Evolutionary conservation across 768 basidiomycete genomes (phyloP).

Genomic region (Leccinum broughii): DNA sequence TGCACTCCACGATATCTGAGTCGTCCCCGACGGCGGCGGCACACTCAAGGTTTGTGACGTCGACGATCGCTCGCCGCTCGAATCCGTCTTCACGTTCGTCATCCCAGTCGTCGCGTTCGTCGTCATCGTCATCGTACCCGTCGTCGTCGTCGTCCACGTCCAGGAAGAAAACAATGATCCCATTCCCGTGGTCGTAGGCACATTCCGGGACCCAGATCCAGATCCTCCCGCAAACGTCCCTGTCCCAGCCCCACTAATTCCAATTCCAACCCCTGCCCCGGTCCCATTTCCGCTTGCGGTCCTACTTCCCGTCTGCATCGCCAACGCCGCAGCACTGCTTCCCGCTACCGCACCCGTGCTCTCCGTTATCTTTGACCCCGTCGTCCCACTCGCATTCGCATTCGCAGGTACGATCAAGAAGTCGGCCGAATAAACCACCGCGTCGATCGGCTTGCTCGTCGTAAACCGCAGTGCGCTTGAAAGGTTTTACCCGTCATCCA

Average conservation of each 20-base stretch:
- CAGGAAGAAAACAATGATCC: constrained; percentile 3
- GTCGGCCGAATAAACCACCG: constrained; percentile 49
- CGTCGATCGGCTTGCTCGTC: constrained; percentile 22
- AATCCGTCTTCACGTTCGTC: neutral
- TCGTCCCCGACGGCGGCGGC: constrained; percentile 14
- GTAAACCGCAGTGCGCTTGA: constrained; percentile 36
- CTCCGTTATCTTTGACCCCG: neutral
- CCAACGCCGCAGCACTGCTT: constrained; percentile 4
- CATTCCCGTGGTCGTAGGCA: constrained; percentile 3
- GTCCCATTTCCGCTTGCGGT: constrained; percentile 1
- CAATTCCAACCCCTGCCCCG: neutral
- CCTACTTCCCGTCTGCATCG: constrained; percentile 8
- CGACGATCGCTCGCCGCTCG: neutral
- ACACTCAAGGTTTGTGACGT: constrained; percentile 3
- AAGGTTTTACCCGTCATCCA: neutral
- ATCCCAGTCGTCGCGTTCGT: neutral
- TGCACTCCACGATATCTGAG: neutral
- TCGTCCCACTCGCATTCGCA: constrained; percentile 14
- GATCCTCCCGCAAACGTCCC: neutral
- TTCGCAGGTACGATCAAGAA: constrained; percentile 42
- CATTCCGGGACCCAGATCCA: constrained; percentile 3
- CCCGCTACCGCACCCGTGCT: neutral
- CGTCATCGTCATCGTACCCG: neutral
- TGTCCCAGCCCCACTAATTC: neutral
- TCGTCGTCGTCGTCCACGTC: constrained; percentile 5